phyloP scores from a whole-genome alignment of 192 early-diverging fungal species.

The Thamnidium elegans region DNA sequence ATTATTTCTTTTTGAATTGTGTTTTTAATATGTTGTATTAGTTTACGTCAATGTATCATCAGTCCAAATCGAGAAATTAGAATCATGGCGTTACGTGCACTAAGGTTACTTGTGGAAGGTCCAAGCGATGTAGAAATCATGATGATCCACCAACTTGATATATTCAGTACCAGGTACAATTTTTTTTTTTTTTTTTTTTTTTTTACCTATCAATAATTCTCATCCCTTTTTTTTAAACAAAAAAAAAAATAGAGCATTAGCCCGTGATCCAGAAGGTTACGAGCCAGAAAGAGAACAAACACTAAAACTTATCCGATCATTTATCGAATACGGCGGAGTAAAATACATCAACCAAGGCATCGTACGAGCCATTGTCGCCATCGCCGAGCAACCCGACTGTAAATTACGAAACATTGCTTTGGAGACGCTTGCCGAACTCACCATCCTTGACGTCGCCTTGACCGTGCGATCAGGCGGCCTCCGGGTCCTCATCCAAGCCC shows the following conservation, averaged over 20 bases:
- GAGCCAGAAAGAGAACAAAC: constrained; percentile 80
- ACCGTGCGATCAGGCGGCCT: constrained; percentile 66
- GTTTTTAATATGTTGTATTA: constrained; percentile 17
- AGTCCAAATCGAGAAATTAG: constrained; percentile 57
- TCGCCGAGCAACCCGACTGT: constrained; percentile 79
- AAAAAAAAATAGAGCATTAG: constrained; percentile 38
- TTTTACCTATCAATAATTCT: too few species aligned
- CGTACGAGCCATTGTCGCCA: constrained; percentile 68
- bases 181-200: background rate
- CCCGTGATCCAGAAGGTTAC: constrained; percentile 54
- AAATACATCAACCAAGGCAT: constrained; percentile 58
- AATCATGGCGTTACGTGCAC: constrained; percentile 57
- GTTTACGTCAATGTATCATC: constrained; percentile 47
- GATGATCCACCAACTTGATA: constrained; percentile 56
- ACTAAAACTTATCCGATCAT: constrained; percentile 65
- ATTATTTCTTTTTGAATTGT: too few species aligned
- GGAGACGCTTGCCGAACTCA: constrained; percentile 76
- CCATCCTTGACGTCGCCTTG: constrained; percentile 36
- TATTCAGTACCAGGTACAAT: constrained; percentile 70
- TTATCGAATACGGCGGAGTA: constrained; percentile 66
- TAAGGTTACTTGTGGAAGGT: constrained; percentile 54
- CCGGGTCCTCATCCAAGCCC: constrained; percentile 59
- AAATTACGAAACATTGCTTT: constrained; percentile 69
- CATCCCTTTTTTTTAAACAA: background rate
- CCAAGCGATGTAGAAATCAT: constrained; percentile 44